Base-by-base conservation (phyloP, 1,139 yeast species). In the Lodderomyces elongisporus region DNA sequence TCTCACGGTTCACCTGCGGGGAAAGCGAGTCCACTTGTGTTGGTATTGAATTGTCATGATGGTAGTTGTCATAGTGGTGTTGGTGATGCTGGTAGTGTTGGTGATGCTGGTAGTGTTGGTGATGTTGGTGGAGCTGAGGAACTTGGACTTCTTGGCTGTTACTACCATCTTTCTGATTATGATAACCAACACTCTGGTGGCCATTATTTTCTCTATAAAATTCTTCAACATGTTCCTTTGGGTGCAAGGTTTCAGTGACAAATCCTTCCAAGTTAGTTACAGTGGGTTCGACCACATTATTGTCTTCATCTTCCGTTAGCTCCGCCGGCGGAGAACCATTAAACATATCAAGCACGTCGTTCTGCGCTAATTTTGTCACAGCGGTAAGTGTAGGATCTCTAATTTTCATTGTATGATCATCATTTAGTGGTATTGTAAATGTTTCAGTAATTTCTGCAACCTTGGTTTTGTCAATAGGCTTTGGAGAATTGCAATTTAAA, bases 371-470 rank as follows among this genome's bases (percentile, higher is more conserved):
- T 39, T 77, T 77, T 0, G 96, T 81, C 51, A 72, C 80, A 52
- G 81, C 60, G 0, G 96, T 87, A 46, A 84, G 71, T 0, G 96
- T 87, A 1, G 95, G 95, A 0, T 87, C 79, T 9, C 62, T 58
- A 39, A 28, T 38, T 17, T 17, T 42, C 2, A 39, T 25, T 3
- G 45, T 44, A 3, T 44, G 39, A 23, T 51, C 56, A 30, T 41
- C 40, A 16, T 56, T 53, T 21, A 65, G 44, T 0, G 70, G 69
- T n/a, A 66, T 50, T 2, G 58, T 52, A 33, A 61, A 53, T 3
- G 70, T 59, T 25, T 48, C 42, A 9, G 48, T 47, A 8, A 37
- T 39, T 17, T 26, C 14, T 12, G 9, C 12, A 22, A 23, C 14
- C 15, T 16, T 12, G 15, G 36, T 5, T 28, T 38, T 31, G 23